Conservation (phyloP, 2,329 filamentous ascomycete species). For the Aspergillus brasiliensis region DNA sequence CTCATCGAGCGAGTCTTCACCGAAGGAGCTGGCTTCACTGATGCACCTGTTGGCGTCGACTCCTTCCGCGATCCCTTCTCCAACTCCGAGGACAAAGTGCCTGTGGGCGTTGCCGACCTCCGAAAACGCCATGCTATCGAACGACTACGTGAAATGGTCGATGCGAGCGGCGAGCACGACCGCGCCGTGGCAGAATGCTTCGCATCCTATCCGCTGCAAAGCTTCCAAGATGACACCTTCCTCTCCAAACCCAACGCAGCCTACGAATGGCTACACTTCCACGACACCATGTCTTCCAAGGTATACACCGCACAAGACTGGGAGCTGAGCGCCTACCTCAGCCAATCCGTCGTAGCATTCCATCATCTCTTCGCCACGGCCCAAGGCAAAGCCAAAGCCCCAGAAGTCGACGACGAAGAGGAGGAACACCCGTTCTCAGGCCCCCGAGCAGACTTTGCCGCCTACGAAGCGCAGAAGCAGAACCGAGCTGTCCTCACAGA, state of each 20-base stretch:
- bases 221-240: constrained; percentile 90
- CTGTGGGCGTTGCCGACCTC: constrained; percentile 61
- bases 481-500: constrained; percentile 73
- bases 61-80: constrained; percentile 40
- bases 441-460: constrained; percentile 76
- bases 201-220: constrained; percentile 77
- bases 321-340: constrained; percentile 86
- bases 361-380: constrained; percentile 86
- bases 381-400: constrained; percentile 49
- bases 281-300: constrained; percentile 77
- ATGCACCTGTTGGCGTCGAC: constrained; percentile 41
- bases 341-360: constrained; percentile 82
- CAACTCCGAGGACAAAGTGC: constrained; percentile 27
- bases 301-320: constrained; percentile 87
- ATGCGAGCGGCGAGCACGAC: constrained; percentile 64
- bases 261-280: constrained; percentile 95
- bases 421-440: constrained; percentile 75
- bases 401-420: constrained; percentile 48
- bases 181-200: constrained; percentile 73
- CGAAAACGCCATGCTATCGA: constrained; percentile 62
- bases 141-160: constrained; percentile 62
- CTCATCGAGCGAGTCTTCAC: constrained; percentile 67
- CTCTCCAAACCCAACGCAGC: constrained; percentile 83
- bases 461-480: constrained; percentile 76
- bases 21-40: constrained; percentile 64